These are phyloP conservation scores for Hirsutella minnesotensis DNA, from an alignment of 2,329 filamentous ascomycete genomes.

Conservation along the genomic window DNA sequence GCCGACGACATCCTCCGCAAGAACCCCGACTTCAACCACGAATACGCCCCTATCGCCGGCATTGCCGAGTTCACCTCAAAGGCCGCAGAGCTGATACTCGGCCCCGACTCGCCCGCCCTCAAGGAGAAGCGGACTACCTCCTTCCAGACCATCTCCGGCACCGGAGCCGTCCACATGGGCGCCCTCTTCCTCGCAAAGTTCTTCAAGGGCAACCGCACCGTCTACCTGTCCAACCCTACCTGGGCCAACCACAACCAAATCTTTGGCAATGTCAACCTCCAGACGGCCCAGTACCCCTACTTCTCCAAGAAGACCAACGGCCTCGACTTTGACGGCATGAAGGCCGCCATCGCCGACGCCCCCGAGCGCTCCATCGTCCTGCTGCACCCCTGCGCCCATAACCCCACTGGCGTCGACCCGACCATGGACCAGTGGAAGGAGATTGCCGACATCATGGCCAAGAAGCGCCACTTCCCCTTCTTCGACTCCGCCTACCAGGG, in stretches of 20 bases:
- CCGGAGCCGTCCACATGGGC: constrained; percentile 86
- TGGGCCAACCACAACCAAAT: constrained; percentile 99
- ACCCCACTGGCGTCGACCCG: constrained; percentile 93
- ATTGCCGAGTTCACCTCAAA: constrained; percentile 76
- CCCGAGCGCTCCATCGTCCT: constrained; percentile 76
- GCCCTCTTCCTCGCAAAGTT: constrained; percentile 90
- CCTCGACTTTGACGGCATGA: constrained; percentile 86
- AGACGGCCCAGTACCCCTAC: constrained; percentile 80
- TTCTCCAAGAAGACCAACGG: constrained; percentile 82
- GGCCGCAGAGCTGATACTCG: constrained; percentile 82
- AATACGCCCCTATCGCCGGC: constrained; percentile 94
- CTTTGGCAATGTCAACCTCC: constrained; percentile 78
- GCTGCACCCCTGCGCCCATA: constrained; percentile 92
- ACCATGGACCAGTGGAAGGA: constrained; percentile 90
- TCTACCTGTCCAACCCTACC: constrained; percentile 90
- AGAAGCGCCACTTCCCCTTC: constrained; percentile 87
- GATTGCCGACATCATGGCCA: constrained; percentile 64
- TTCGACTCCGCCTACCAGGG: constrained; percentile 98
- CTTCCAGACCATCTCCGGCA: constrained; percentile 93
- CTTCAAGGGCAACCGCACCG: constrained; percentile 61
- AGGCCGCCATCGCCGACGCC: constrained; percentile 55
- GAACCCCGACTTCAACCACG: constrained; percentile 88
- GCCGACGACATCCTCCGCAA: constrained; percentile 81
- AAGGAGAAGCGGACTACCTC: constrained; percentile 70
- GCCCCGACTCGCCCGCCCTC: constrained; percentile 68